phyloP scores from a whole-genome alignment of 1,284 basidiomycete species.

The Mycosarcoma maydis region DNA sequence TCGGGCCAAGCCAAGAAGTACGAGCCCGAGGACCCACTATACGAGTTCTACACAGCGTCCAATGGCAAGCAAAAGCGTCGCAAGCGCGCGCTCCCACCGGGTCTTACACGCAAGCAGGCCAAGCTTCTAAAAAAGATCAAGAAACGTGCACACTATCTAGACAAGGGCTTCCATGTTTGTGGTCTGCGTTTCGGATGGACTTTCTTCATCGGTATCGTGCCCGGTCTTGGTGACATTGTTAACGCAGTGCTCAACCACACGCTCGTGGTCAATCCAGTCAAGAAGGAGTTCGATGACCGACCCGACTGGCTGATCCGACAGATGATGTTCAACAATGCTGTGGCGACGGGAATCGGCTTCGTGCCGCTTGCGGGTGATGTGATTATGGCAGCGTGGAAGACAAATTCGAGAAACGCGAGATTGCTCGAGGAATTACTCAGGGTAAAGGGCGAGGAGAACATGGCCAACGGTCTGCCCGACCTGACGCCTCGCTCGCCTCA shows the following conservation, averaged over 20 bases:
- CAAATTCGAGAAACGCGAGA: constrained; percentile 86
- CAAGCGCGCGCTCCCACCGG: constrained; percentile 78
- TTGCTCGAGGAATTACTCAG: constrained; percentile 58
- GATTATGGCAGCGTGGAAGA: constrained; percentile 78
- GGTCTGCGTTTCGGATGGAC: constrained; percentile 87
- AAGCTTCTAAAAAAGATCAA: constrained; percentile 71
- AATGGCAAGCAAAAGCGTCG: constrained; percentile 76
- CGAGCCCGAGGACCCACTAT: constrained; percentile 75
- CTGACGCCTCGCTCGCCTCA: constrained; percentile 43
- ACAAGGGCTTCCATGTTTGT: constrained; percentile 85
- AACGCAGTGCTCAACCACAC: constrained; percentile 78
- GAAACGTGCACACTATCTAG: constrained; percentile 84
- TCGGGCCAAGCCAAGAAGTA: constrained; percentile 49
- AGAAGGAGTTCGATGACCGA: constrained; percentile 73
- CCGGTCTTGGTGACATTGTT: constrained; percentile 76
- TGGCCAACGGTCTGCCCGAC: constrained; percentile 46
- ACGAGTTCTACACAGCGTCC: constrained; percentile 77
- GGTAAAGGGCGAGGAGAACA: constrained; percentile 56
- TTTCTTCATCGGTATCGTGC: constrained; percentile 74
- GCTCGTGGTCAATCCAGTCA: constrained; percentile 81
- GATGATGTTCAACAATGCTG: constrained; percentile 80
- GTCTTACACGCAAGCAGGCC: constrained; percentile 80
- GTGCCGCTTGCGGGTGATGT: constrained; percentile 84
- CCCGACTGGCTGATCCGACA: constrained; percentile 56
- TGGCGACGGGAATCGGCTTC: constrained; percentile 78